Evolutionary conservation across 2,329 filamentous ascomycete species (phyloP).

Genomic region (Cercospora berteroae): DNA sequence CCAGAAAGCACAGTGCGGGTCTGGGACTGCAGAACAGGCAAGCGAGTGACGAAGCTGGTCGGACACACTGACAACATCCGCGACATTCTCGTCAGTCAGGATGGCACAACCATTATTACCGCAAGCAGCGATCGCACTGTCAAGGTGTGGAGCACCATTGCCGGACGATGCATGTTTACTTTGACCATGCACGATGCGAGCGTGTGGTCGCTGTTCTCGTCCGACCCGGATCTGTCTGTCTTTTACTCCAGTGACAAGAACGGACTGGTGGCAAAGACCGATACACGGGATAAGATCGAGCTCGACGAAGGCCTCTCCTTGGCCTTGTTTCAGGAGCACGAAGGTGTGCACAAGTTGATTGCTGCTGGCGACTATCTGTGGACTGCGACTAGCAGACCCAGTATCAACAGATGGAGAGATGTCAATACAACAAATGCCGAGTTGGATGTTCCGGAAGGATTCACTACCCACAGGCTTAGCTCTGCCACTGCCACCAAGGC

Average conservation of each 20-base stretch:
- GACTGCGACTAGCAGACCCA: slow-evolving; percentile 86
- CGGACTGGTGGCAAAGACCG: slow-evolving; percentile 93
- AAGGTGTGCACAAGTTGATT: slow-evolving; percentile 67
- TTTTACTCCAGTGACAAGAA: slow-evolving; percentile 96
- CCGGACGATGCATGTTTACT: slow-evolving; percentile 94
- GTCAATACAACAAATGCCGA: slow-evolving; percentile 73
- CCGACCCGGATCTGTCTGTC: slow-evolving; percentile 77
- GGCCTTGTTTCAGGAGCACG: slow-evolving; percentile 88
- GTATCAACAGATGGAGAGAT: slow-evolving; percentile 87
- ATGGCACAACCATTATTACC: slow-evolving; percentile 87
- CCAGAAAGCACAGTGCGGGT: slow-evolving; percentile 90
- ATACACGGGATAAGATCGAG: slow-evolving; percentile 72
- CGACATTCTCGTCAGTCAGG: slow-evolving; percentile 82
- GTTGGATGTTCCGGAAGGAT: slow-evolving; percentile 56
- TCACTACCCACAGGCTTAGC: slow-evolving; percentile 55
- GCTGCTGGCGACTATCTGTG: slow-evolving; percentile 74
- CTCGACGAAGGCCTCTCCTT: slow-evolving; percentile 87
- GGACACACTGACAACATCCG: slow-evolving; percentile 94
- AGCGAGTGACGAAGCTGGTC: slow-evolving; percentile 91
- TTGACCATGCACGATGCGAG: slow-evolving; percentile 99
- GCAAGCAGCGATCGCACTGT: slow-evolving; percentile 95
- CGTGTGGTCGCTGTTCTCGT: slow-evolving; percentile 92
- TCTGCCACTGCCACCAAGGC: slow-evolving; percentile 44
- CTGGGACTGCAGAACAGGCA: slow-evolving; percentile 86
- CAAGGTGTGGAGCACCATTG: slow-evolving; percentile 96